phyloP scores from a whole-genome alignment of 2,329 filamentous ascomycete species.

The Diatrype stigma region DNA sequence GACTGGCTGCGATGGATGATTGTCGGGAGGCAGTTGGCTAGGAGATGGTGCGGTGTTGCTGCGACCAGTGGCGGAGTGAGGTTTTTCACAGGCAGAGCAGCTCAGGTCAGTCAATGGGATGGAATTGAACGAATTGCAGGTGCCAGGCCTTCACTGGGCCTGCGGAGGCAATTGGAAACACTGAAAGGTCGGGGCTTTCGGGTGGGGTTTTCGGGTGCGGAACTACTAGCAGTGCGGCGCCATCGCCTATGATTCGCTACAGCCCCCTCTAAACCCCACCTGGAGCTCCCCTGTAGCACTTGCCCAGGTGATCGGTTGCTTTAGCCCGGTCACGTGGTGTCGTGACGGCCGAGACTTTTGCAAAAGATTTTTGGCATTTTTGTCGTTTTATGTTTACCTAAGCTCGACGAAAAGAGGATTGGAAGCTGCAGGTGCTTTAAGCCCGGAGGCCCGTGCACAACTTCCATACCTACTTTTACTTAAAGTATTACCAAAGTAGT shows the following conservation, averaged over 20 bases:
- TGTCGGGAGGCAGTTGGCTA: no score
- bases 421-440: no score
- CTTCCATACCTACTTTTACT: no score
- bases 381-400: no score
- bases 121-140: conserved; percentile 11
- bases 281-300: not conserved
- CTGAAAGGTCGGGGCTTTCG: no score
- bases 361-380: no score
- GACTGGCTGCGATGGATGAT: conserved; percentile 30
- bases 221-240: not conserved
- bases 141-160: not conserved
- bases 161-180: not conserved
- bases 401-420: no score
- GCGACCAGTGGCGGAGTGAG: conserved; percentile 1
- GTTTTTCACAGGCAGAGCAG: conserved; percentile 1
- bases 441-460: no score
- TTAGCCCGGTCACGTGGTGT: not conserved
- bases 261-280: not conserved
- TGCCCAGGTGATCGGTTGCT: no score
- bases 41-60: conserved; percentile 7
- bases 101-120: conserved; percentile 4
- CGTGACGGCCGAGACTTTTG: not conserved
- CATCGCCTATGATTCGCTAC: not conserved
- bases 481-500: no score
- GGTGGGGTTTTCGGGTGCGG: not conserved